These are phyloP conservation scores for Torrubiellomyces zombiae DNA, from an alignment of 2,329 filamentous ascomycete genomes.

Conservation along the genomic window DNA sequence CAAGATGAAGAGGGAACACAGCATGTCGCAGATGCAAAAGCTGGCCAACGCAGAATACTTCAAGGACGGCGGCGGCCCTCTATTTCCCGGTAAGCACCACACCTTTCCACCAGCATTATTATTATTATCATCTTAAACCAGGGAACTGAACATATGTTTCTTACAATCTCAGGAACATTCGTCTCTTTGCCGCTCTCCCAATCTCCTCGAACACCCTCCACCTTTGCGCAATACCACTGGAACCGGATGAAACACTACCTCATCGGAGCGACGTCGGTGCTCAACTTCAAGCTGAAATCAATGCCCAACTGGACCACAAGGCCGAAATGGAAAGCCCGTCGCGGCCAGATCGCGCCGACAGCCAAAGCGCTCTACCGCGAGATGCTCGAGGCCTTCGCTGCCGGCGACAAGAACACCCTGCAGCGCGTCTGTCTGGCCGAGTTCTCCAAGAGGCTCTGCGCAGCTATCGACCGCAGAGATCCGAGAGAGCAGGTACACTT, in stretches of 20 bases:
- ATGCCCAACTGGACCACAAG: slow-evolving; percentile 25
- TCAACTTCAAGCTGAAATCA: slow-evolving; percentile 26
- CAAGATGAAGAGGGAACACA: slow-evolving; percentile 12
- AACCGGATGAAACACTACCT: slow-evolving; percentile 18
- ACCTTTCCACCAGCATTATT: not conserved
- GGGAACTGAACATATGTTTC: too few relatives aligned
- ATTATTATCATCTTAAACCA: not conserved
- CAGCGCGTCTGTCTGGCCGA: slow-evolving; percentile 34
- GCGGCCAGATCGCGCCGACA: slow-evolving; percentile 26
- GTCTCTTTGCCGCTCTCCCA: slow-evolving; percentile 23
- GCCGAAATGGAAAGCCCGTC: slow-evolving; percentile 26
- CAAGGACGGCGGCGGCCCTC: slow-evolving; percentile 14
- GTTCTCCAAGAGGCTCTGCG: slow-evolving; percentile 32
- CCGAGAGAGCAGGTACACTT: slow-evolving; percentile 29
- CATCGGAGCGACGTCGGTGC: slow-evolving; percentile 16
- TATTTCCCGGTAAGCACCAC: slow-evolving; percentile 15
- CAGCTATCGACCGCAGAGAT: slow-evolving; percentile 35
- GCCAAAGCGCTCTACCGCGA: slow-evolving; percentile 43
- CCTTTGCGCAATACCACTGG: slow-evolving; percentile 20
- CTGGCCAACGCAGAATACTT: slow-evolving; percentile 16
- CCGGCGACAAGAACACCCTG: slow-evolving; percentile 34
- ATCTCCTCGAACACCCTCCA: slow-evolving; percentile 12
- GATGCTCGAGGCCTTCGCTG: slow-evolving; percentile 45
- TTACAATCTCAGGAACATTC: slow-evolving; percentile 32
- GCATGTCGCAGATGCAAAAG: slow-evolving; percentile 15